Conservation (phyloP, 2,329 filamentous ascomycete species). For the Microdochium bolleyi region DNA sequence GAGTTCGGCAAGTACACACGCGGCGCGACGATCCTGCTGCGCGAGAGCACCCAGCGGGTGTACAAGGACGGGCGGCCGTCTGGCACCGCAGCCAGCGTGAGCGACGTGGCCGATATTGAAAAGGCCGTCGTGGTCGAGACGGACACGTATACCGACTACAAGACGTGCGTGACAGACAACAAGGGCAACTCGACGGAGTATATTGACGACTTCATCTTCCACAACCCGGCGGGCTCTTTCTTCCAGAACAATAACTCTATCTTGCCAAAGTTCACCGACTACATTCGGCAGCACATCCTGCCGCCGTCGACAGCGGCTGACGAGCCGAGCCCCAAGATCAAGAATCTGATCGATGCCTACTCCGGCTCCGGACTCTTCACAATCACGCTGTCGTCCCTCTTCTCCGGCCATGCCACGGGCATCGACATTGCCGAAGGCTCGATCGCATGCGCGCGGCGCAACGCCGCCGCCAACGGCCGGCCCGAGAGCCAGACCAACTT, state of each 20-base stretch:
- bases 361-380: conserved; percentile 97
- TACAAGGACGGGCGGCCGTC: conserved; percentile 30
- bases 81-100: conserved; percentile 16
- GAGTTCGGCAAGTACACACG: conserved; percentile 66
- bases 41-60: conserved; percentile 72
- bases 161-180: conserved; percentile 81
- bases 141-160: conserved; percentile 63
- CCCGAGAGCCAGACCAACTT: conserved; percentile 64
- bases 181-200: conserved; percentile 83
- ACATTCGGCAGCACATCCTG: conserved; percentile 74
- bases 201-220: conserved; percentile 75
- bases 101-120: conserved; percentile 27
- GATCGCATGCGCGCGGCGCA: conserved; percentile 70
- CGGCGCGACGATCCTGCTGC: conserved; percentile 81
- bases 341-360: conserved; percentile 94
- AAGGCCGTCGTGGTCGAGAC: conserved; percentile 39
- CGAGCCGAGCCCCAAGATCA: conserved; percentile 39
- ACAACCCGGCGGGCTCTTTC: conserved; percentile 87
- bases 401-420: conserved; percentile 68
- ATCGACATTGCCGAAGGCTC: conserved; percentile 81
- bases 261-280: conserved; percentile 75
- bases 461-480: conserved; percentile 72
- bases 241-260: conserved; percentile 99
- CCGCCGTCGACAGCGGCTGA: conserved; percentile 30
- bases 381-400: conserved; percentile 78